Base-by-base conservation (phyloP, 306 rosid species). In the Cucurbita maxima region DNA sequence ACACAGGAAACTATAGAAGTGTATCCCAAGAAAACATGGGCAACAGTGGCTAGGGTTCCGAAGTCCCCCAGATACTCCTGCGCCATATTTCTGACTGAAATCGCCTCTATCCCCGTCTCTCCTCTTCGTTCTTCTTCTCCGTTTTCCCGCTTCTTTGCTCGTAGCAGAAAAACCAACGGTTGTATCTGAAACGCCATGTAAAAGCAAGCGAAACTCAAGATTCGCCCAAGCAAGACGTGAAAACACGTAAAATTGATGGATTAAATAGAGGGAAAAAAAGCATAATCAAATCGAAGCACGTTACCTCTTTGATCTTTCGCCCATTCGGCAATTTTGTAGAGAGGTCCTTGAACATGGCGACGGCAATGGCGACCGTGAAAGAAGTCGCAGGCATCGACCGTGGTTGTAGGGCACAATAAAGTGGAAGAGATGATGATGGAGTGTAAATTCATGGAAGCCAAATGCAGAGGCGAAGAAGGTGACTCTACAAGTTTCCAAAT, bases 1-100 rank as follows among this genome's bases (percentile, higher is more conserved):
- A 84, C 73, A 48, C 86, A 86, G n/a, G 91, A 87, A 83, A 86
- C 71, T 79, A 86, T 59, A 62, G 89, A 88, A 78, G 84, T 85
- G 75, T 88, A 84, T 16, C 86, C 88, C 84, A 90, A 79, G 86
- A 90, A 83, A 72, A 85, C 80, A 82, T 84, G 85, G 20, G 84
- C 76, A 73, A 81, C 5, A 70, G 85, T 83, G 48, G 86, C 91
- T 60, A 90, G 12, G 76, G 79, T 70, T 76, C 91, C 94, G 81
- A 81, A 84, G 13, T 84, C 83, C 22, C 96, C 96, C 50, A 87
- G 81, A 53, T 88, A 86, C 80, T 86, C 96, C 79, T 88, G 89
- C 41, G 91, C 94, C 96, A 90, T 90, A 25, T 90, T 90, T 66
- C 86, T 86, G 9, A 88, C 73, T 14, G 93, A 90, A 82, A 90